Conservation (phyloP, 371 early-diverging fungal genomes). For the Coemansia sp. region DNA sequence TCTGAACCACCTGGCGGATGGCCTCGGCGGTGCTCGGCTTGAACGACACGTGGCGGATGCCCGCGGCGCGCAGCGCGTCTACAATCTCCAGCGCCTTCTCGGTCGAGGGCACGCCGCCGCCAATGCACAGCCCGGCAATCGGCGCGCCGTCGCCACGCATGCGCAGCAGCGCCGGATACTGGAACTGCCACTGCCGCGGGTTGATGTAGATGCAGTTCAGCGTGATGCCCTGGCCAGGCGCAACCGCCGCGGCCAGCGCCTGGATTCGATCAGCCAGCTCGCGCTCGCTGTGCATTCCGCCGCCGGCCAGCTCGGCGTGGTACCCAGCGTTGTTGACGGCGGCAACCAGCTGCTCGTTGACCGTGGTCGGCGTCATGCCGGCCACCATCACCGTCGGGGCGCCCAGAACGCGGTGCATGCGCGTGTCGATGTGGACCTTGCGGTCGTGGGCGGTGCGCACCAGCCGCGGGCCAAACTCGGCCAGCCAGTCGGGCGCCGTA, state of each 20-base stretch:
- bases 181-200: conserved; percentile 94
- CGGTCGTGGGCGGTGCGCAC: conserved; percentile 55
- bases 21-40: conserved; percentile 88
- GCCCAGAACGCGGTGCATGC: conserved; percentile 80
- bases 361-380: conserved; percentile 50
- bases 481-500: conserved; percentile 85
- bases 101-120: conserved; percentile 90
- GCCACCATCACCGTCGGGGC: conserved; percentile 52
- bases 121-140: conserved; percentile 87
- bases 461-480: conserved; percentile 75
- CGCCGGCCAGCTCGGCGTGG: conserved; percentile 90
- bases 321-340: conserved; percentile 93
- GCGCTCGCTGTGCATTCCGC: conserved; percentile 82
- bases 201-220: conserved; percentile 91
- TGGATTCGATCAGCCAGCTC: conserved; percentile 73
- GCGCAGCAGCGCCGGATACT: conserved; percentile 80
- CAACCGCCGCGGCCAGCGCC: conserved; percentile 65
- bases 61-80: conserved; percentile 71
- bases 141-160: conserved; percentile 91
- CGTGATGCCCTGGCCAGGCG: conserved; percentile 84
- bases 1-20: conserved; percentile 81
- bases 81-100: conserved; percentile 87
- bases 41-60: conserved; percentile 86
- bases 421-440: conserved; percentile 83
- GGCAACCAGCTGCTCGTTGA: conserved; percentile 45